Conservation (phyloP, 2,329 filamentous ascomycete genomes). For the Colletotrichum graminicola region DNA sequence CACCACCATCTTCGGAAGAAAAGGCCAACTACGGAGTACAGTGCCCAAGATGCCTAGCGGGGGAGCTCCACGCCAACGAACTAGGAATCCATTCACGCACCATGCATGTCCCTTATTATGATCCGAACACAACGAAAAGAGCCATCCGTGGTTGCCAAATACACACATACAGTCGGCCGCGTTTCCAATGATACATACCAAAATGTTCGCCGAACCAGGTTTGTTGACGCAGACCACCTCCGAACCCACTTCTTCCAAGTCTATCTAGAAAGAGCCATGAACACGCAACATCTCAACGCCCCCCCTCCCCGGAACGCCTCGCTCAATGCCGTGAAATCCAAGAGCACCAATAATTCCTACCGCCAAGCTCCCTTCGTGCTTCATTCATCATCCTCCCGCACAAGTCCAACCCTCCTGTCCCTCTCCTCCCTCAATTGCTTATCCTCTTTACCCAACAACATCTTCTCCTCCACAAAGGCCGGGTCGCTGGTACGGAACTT, state of each 20-base stretch:
- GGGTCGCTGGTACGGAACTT: slow-evolving; percentile 56
- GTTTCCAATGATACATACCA: background rate
- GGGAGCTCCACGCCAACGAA: background rate
- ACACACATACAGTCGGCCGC: background rate
- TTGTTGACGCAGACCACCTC: background rate
- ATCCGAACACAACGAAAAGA: background rate
- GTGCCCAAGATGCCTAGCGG: fast-evolving
- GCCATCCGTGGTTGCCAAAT: background rate
- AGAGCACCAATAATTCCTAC: background rate
- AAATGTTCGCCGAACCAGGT: background rate
- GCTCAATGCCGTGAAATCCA: background rate
- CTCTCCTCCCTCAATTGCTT: slow-evolving; percentile 53
- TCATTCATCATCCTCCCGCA: background rate
- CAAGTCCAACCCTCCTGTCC: slow-evolving; percentile 43
- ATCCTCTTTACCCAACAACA: slow-evolving; percentile 50
- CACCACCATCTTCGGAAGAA: slow-evolving; percentile 5
- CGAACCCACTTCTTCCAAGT: background rate
- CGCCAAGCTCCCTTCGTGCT: background rate
- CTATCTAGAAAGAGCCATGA: background rate
- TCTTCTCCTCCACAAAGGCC: slow-evolving; percentile 56
- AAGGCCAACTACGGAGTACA: fast-evolving
- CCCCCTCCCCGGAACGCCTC: background rate
- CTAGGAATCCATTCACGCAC: background rate
- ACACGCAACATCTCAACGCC: background rate
- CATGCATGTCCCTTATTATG: too few species aligned